A percentile compares a stretch with the other conserved stretches of the same genome.
These are phyloP conservation scores for Colletotrichum kahawae DNA, from an alignment of 2,329 filamentous ascomycete genomes.

Conservation along the genomic window DNA sequence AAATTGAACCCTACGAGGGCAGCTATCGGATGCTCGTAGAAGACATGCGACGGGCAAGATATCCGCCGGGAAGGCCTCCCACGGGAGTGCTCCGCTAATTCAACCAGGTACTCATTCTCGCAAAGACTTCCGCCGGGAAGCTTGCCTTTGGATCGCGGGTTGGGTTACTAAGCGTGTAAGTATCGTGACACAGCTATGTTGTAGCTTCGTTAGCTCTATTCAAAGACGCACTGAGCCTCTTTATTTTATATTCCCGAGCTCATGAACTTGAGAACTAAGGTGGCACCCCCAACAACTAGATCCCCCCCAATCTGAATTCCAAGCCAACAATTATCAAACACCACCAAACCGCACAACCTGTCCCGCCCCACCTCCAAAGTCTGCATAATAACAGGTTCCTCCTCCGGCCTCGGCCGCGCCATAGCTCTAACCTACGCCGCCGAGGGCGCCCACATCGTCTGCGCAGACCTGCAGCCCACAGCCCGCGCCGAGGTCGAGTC, in stretches of 20 bases:
- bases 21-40: not conserved
- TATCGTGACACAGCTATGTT: not conserved
- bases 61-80: not conserved
- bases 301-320: fast-evolving
- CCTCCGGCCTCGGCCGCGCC: slow-evolving; percentile 49
- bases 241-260: not conserved
- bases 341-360: not conserved
- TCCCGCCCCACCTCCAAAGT: not conserved
- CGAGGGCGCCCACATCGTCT: not conserved
- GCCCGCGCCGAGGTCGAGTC: not conserved
- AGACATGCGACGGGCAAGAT: not conserved
- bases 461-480: not conserved
- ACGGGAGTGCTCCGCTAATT: not conserved
- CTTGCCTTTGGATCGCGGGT: not conserved
- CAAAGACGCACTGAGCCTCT: no score
- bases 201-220: not conserved
- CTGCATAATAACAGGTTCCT: slow-evolving; percentile 48
- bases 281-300: not conserved
- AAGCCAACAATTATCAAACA: fast-evolving
- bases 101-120: not conserved
- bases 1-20: not conserved
- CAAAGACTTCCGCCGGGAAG: not conserved
- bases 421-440: slow-evolving; percentile 37
- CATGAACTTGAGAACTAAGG: not conserved
- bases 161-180: not conserved